Evolutionary conservation across 768 basidiomycete species (phyloP).

Genomic region (Pleurotus pulmonarius): DNA sequence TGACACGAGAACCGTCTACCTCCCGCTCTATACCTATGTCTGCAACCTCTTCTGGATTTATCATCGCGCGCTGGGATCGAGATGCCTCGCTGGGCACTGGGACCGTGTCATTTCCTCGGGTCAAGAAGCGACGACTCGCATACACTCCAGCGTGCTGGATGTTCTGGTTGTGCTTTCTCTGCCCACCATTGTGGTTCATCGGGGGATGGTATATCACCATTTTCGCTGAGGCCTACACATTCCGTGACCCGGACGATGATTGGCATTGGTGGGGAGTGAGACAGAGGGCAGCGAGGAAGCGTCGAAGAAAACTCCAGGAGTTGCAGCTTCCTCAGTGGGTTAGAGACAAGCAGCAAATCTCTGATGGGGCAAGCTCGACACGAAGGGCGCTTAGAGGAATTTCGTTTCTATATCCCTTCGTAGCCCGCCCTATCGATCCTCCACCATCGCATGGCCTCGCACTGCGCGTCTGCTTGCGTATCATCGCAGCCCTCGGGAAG

Average conservation of each 20-base stretch:
- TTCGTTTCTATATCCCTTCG: constrained; percentile 57
- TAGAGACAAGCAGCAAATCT: constrained; percentile 35
- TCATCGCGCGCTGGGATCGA: constrained; percentile 46
- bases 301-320: constrained; percentile 10
- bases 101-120: constrained; percentile 22
- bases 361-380: constrained; percentile 21
- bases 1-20: background rate
- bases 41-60: constrained; percentile 44
- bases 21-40: constrained; percentile 19
- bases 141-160: constrained; percentile 50
- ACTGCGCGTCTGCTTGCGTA: constrained; percentile 12
- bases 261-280: constrained; percentile 12
- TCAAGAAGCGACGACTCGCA: constrained; percentile 26
- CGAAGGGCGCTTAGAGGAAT: constrained; percentile 25
- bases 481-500: constrained; percentile 32
- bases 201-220: constrained; percentile 69
- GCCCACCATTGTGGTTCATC: constrained; percentile 72
- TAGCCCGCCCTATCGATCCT: constrained; percentile 42
- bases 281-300: constrained; percentile 12
- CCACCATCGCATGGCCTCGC: constrained; percentile 20
- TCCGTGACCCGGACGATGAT: constrained; percentile 21
- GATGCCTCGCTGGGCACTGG: constrained; percentile 34
- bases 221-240: constrained; percentile 37
- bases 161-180: constrained; percentile 76
- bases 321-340: constrained; percentile 35